Conservation (phyloP, 371 early-diverging fungal genomes). For the Rhizopus sp. region DNA sequence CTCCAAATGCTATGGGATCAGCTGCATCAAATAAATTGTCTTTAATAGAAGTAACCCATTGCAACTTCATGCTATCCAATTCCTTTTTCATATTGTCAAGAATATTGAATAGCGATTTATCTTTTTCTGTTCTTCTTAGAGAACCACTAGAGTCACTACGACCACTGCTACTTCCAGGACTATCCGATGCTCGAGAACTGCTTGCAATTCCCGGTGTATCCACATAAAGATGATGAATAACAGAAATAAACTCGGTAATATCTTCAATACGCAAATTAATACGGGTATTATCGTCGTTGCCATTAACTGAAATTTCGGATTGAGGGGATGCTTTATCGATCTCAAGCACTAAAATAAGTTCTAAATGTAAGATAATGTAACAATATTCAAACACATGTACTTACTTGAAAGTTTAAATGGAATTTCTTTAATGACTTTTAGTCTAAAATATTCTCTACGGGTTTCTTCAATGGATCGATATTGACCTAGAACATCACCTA, state of each 20-base stretch:
- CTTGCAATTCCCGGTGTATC: too few relatives aligned
- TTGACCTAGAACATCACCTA: conserved; percentile 65
- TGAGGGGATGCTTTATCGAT: conserved; percentile 63
- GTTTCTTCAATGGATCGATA: conserved; percentile 63
- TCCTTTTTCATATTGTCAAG: conserved; percentile 50
- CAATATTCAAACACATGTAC: background rate
- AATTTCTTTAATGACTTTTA: conserved; percentile 55
- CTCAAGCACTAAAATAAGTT: background rate
- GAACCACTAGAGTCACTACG: background rate
- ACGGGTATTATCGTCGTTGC: background rate
- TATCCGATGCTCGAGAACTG: too few relatives aligned
- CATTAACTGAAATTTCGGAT: conserved; percentile 66
- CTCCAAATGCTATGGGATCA: background rate
- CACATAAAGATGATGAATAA: conserved; percentile 15
- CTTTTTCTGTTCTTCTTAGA: background rate
- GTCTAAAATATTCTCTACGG: conserved; percentile 63
- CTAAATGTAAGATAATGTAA: too few relatives aligned
- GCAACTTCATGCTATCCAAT: conserved; percentile 56
- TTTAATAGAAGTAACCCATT: conserved; percentile 60
- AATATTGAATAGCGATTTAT: conserved; percentile 20
- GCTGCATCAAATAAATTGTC: conserved; percentile 36
- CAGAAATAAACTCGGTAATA: conserved; percentile 13
- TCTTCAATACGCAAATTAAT: conserved; percentile 1
- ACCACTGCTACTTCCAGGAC: too few relatives aligned
- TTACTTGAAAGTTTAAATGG: conserved; percentile 58